Base-by-base conservation (phyloP, 202 grass and related monocot species). In the Cymbopogon flexuosus region DNA sequence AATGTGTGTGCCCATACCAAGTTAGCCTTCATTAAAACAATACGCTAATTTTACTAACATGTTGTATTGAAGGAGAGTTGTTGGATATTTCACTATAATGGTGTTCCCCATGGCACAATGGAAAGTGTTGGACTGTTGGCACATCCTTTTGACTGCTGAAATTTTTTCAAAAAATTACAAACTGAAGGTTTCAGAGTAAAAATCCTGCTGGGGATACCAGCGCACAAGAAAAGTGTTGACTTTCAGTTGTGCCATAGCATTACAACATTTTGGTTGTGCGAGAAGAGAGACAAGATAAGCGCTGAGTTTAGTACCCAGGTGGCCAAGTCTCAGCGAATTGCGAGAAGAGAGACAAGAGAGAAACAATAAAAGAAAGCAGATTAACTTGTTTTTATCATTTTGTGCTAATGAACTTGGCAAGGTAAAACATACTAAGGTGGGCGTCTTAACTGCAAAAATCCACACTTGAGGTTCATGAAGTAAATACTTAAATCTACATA, bases 241-340 rank as follows among this genome's bases (percentile, higher is more conserved):
- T 81, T 72, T 56, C 56, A 61, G 39, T 46, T 73, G 24, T 82
- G 5, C 14, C 68, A 62, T 10, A 15, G 11, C 13, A 73, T 19
- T 81, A 73, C 42, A 81, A 23, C 72, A 69, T 69, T 63, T 63
- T n/a, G 8, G 8, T 49, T 63, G 47, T 43, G 2, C 23, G 2
- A 64, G 68, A 30, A 33, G 47, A 75, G 33, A 21, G 51, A 56
- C 18, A 54, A 21, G 18, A 21, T 19, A 56, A 21, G 15, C 66
- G 52, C 19, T 68, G 30, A 11, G 10, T 79, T 79, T 68, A 79
- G 73, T 60, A 83, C 60, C 30, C 34, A n/a, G n/a, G n/a, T n/a
- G n/a, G n/a, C n/a, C n/a, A 13, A 0, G 30, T 29, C 8, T 40
- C 58, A 24, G 34, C 6, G 1, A 73, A 57, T 21, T 49, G 67